Evolutionary conservation across 768 basidiomycete species (phyloP), one percentile per base, ranked within the genome.

Genomic region (Kwoniella dejecticola): DNA sequence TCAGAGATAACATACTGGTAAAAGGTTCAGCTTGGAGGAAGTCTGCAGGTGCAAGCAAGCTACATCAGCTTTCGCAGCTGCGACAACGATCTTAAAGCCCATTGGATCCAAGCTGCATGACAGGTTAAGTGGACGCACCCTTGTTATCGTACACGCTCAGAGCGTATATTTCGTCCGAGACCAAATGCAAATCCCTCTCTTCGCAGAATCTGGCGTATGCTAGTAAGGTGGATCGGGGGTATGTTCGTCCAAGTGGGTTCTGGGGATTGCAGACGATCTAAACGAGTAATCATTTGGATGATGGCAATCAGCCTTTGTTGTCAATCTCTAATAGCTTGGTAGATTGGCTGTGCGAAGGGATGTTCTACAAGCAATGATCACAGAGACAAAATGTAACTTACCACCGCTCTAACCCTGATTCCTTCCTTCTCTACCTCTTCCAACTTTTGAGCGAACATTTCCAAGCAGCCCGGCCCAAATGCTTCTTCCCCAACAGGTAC

Each of bases 91-190:
- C 33, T 36, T 36, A 7, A 15, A 36, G 33, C 15, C 33, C 15
- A 36, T 36, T 15, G 7, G 33, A 7, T 36, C 15, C 33, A 7
- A 15, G 15, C 41, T 42, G 11, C 19, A 42, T 19, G 41, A 42
- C 8, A 42, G 7, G 41, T 13, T n/a, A 12, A 42, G 5, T 21
- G 8, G 8, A 53, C 71, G 45, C 50, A 67, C 70, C 30, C 0
- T 62, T n/a, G 42, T 72, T 74, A n/a, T 70, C 61, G 55, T 72
- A 78, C 21, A 72, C 66, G 55, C 69, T 72, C 63, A 78, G 48
- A 15, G 70, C 77, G 66, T 78, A 78, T n/a, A 78, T 78, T 66
- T 78, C 77, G 49, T 78, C 77, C 11, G 72, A 75, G 7, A 78
- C 71, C 27, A 78, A 62, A 57, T 78, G 77, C 1, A 78, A 64